Conservation (phyloP, 805 yeast species). For the Priceomyces haplophilus region DNA sequence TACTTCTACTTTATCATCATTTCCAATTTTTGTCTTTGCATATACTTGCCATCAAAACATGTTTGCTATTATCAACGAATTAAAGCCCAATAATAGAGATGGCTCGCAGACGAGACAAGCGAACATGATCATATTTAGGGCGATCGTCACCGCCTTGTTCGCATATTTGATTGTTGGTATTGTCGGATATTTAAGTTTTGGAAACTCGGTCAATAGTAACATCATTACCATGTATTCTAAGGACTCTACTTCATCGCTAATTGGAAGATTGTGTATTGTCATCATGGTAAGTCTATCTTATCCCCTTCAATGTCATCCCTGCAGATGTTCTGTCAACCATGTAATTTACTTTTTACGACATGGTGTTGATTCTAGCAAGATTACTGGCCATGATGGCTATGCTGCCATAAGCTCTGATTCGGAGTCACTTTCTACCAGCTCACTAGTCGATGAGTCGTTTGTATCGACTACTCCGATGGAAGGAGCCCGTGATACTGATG, state of each 20-base stretch:
- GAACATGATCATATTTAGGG: slow-evolving; percentile 49
- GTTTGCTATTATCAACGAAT: slow-evolving; percentile 72
- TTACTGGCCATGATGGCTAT: slow-evolving; percentile 17
- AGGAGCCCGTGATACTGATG: slow-evolving; percentile 46
- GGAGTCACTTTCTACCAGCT: slow-evolving; percentile 19
- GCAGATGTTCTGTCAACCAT: slow-evolving; percentile 70
- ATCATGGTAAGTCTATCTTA: slow-evolving; percentile 72
- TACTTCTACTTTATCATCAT: slow-evolving; percentile 50
- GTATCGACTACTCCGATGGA: slow-evolving; percentile 45
- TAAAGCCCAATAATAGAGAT: slow-evolving; percentile 34
- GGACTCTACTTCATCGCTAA: slow-evolving; percentile 43
- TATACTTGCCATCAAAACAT: slow-evolving; percentile 81
- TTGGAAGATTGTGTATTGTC: slow-evolving; percentile 62
- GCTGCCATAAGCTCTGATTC: slow-evolving; percentile 26
- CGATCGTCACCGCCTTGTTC: slow-evolving; percentile 52
- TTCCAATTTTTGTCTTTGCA: slow-evolving; percentile 75
- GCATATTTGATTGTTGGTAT: slow-evolving; percentile 65
- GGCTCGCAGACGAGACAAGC: slow-evolving; percentile 45
- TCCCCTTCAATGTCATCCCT: slow-evolving; percentile 81
- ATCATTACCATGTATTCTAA: slow-evolving; percentile 65
- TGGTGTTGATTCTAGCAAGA: slow-evolving; percentile 25
- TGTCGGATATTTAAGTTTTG: slow-evolving; percentile 71
- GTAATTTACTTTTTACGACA: slow-evolving; percentile 48
- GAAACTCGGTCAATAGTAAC: slow-evolving; percentile 62
- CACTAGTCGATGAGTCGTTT: slow-evolving; percentile 34